phyloP scores from a whole-genome alignment of 331 rosid species.

The Cydonia oblonga region DNA sequence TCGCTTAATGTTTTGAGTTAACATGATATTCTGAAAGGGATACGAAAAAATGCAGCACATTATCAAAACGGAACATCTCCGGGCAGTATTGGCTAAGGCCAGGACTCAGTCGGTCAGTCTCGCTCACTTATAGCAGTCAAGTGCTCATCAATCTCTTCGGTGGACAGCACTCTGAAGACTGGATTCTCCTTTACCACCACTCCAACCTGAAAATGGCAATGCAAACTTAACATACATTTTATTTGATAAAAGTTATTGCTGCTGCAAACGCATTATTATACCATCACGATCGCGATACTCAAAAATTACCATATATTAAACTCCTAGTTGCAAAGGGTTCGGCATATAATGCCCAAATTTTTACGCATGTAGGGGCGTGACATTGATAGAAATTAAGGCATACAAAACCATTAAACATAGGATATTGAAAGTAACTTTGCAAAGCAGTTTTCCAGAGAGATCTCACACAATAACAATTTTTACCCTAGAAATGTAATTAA shows the following conservation, averaged over 20 bases:
- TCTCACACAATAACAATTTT: neutral
- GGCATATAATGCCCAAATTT: neutral
- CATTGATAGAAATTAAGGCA: too few species aligned
- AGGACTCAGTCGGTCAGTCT: constrained; percentile 56
- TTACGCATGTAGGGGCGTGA: neutral
- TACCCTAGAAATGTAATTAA: neutral
- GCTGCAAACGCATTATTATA: neutral
- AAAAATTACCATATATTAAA: too few species aligned
- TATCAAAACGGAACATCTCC: neutral
- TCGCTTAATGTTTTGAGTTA: neutral
- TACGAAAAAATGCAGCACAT: constrained; percentile 11
- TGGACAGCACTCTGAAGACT: constrained; percentile 65
- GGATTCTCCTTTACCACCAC: constrained; percentile 73
- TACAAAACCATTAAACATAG: neutral
- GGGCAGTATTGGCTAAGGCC: neutral
- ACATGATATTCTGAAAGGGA: neutral
- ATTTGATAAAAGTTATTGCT: neutral
- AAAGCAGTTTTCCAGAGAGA: neutral
- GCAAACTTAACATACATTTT: neutral
- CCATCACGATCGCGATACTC: neutral
- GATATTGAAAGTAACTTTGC: neutral
- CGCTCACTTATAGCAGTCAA: constrained; percentile 98
- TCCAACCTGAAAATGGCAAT: constrained; percentile 55
- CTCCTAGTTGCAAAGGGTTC: too few species aligned
- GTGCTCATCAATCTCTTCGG: constrained; percentile 93